These are phyloP conservation scores for Corymbia maculata DNA, from an alignment of 345 rosid genomes.

Conservation along the genomic window DNA sequence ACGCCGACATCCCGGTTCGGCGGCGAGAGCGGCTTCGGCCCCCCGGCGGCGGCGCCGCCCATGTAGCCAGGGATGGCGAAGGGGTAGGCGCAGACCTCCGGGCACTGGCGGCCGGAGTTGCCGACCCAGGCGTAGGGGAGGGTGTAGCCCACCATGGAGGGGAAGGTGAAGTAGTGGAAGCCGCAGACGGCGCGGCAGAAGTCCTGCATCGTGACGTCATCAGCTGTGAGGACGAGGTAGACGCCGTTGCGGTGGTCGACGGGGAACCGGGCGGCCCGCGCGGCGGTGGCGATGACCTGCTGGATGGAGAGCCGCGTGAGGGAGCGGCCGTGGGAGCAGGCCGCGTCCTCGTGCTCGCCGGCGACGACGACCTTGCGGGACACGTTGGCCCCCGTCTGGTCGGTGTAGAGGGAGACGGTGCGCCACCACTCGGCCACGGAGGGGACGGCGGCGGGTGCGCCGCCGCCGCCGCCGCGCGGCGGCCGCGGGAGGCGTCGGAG, in stretches of 20 bases:
- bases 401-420: slow-evolving; percentile 81
- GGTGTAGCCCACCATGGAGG: slow-evolving; percentile 94
- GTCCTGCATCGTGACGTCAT: slow-evolving; percentile 77
- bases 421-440: slow-evolving; percentile 92
- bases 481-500: slow-evolving; percentile 28
- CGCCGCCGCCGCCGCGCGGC: not conserved
- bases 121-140: slow-evolving; percentile 98
- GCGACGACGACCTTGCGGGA: slow-evolving; percentile 59
- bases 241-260: slow-evolving; percentile 85
- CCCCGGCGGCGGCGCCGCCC: slow-evolving; percentile 36
- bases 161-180: slow-evolving; percentile 94
- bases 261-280: slow-evolving; percentile 57
- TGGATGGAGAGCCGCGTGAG: slow-evolving; percentile 82
- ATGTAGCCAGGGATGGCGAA: slow-evolving; percentile 89
- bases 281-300: slow-evolving; percentile 62
- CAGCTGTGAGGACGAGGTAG: slow-evolving; percentile 65
- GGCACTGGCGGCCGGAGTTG: slow-evolving; percentile 73
- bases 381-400: slow-evolving; percentile 91
- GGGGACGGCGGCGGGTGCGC: slow-evolving; percentile 3
- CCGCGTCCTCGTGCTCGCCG: slow-evolving; percentile 49
- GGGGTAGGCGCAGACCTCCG: slow-evolving; percentile 92
- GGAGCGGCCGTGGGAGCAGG: slow-evolving; percentile 50
- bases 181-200: slow-evolving; percentile 96
- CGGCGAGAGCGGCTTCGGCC: slow-evolving; percentile 47
- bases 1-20: slow-evolving; percentile 81